Percentiles rank a stretch among this genome's conserved stretches.
Conservation (phyloP, 257 asterid genomes). For the Mentha longifolia region DNA sequence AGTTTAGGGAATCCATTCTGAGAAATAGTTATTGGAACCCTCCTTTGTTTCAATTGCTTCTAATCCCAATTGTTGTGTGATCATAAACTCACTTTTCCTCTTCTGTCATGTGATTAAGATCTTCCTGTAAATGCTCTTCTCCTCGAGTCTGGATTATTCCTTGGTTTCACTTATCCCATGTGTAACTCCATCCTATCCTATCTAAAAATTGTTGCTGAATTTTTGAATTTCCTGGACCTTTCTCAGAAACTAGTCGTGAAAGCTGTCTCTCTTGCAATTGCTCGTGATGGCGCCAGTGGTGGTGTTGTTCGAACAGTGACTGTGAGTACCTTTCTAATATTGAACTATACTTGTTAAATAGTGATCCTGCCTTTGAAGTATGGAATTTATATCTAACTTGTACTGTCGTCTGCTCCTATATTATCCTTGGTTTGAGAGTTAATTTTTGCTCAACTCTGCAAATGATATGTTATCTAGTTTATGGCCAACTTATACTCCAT, state of each 20-base stretch:
- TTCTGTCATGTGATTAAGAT: background rate
- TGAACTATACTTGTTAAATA: conserved; percentile 26
- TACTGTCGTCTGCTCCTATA: background rate
- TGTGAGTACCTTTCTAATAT: conserved; percentile 58
- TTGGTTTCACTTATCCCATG: background rate
- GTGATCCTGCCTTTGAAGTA: conserved; percentile 3
- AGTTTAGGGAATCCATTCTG: conserved; percentile 10
- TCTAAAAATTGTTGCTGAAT: conserved; percentile 13
- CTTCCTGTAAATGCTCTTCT: background rate
- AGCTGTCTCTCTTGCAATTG: conserved; percentile 99
- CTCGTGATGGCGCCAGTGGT: conserved; percentile 99
- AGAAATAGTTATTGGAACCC: conserved; percentile 1
- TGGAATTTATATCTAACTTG: background rate
- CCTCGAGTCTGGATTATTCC: background rate
- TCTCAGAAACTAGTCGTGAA: conserved; percentile 81
- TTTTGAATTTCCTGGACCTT: conserved; percentile 16
- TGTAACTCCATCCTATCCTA: background rate
- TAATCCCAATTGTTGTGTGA: background rate
- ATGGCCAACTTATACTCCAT: too few species aligned
- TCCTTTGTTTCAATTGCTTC: conserved; percentile 1
- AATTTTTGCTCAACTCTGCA: conserved; percentile 13
- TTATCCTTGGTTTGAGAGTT: background rate
- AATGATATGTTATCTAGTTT: background rate
- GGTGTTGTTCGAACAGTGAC: conserved; percentile 96
- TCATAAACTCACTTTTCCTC: too few species aligned